These are phyloP conservation scores for Sechiopsis laciniata DNA, from an alignment of 306 rosid genomes.

Conservation along the genomic window DNA sequence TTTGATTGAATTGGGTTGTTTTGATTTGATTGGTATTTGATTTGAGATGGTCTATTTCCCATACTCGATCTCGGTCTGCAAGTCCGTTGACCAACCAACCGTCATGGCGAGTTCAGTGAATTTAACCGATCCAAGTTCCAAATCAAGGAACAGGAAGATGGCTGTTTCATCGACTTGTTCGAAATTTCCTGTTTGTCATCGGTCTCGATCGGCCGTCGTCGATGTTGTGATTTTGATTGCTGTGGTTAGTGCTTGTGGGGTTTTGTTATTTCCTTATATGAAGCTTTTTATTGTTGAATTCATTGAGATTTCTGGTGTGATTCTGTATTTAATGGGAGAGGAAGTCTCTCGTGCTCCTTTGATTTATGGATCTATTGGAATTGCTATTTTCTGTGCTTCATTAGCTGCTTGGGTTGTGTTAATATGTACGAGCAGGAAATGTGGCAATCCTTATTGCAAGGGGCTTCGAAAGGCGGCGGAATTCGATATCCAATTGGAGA, in stretches of 20 bases:
- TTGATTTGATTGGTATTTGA: neutral
- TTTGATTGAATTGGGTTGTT: slow-evolving; percentile 11
- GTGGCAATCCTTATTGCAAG: slow-evolving; percentile 79
- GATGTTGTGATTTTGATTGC: slow-evolving; percentile 69
- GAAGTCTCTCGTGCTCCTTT: slow-evolving; percentile 62
- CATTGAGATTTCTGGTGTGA: slow-evolving; percentile 26
- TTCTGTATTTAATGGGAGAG: slow-evolving; percentile 48
- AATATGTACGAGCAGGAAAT: slow-evolving; percentile 51
- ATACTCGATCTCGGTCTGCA: slow-evolving; percentile 89
- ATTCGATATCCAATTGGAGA: slow-evolving; percentile 88
- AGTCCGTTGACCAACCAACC: slow-evolving; percentile 65
- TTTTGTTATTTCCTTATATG: slow-evolving; percentile 58
- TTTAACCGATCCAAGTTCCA: slow-evolving; percentile 41
- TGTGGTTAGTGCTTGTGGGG: slow-evolving; percentile 56
- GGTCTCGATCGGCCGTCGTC: slow-evolving; percentile 67
- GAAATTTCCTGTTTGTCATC: slow-evolving; percentile 51
- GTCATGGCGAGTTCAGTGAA: slow-evolving; percentile 51
- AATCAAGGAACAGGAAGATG: slow-evolving; percentile 44
- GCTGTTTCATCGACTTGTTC: slow-evolving; percentile 42
- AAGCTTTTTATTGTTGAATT: slow-evolving; percentile 36
- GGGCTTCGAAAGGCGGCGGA: slow-evolving; percentile 79
- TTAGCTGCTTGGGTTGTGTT: slow-evolving; percentile 67
- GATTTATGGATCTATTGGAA: slow-evolving; percentile 58
- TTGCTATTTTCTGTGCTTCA: slow-evolving; percentile 52
- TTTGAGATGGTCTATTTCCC: slow-evolving; percentile 91